Conservation (phyloP, 2,329 filamentous ascomycete genomes). For the Pseudocercospora musae region DNA sequence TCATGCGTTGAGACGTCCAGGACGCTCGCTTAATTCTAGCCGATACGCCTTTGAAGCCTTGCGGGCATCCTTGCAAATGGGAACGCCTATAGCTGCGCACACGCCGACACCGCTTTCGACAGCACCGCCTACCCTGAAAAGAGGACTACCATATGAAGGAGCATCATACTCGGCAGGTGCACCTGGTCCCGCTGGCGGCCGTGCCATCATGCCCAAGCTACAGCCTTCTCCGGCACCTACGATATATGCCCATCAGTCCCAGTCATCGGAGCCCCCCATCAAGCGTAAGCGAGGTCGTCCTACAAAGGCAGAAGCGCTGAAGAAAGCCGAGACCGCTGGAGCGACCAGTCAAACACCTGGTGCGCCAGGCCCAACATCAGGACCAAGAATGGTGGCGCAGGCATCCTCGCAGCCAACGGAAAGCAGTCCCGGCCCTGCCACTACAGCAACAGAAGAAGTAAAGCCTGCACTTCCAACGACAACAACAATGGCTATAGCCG, state of each 20-base stretch:
- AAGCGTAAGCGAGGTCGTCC: conserved; percentile 50
- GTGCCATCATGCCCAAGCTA: conserved; percentile 44
- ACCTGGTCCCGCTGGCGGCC: conserved; percentile 34
- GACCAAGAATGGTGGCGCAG: conserved; percentile 13
- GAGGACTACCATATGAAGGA: conserved; percentile 30
- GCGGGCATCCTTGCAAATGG: conserved; percentile 25
- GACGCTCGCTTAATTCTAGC: conserved; percentile 36
- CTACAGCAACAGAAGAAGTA: conserved; percentile 16
- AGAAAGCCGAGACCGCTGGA: conserved; percentile 40
- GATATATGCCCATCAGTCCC: conserved; percentile 21
- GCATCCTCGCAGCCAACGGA: conserved; percentile 7
- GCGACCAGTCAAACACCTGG: conserved; percentile 31
- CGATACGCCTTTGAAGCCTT: conserved; percentile 31
- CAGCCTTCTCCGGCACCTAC: conserved; percentile 29
- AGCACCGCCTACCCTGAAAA: conserved; percentile 27
- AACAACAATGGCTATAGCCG: conserved; percentile 35
- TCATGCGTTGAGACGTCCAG: conserved; percentile 23
- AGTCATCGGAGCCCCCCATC: conserved; percentile 24
- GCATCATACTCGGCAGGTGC: conserved; percentile 19
- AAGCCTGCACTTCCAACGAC: conserved; percentile 17
- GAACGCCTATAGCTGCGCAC: conserved; percentile 21
- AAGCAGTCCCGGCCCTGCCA: neutral
- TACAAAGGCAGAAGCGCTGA: conserved; percentile 47
- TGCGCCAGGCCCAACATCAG: conserved; percentile 39
- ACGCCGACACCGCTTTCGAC: conserved; percentile 29